phyloP scores from a whole-genome alignment of 345 rosid genomes.

The Euphorbia lathyris region DNA sequence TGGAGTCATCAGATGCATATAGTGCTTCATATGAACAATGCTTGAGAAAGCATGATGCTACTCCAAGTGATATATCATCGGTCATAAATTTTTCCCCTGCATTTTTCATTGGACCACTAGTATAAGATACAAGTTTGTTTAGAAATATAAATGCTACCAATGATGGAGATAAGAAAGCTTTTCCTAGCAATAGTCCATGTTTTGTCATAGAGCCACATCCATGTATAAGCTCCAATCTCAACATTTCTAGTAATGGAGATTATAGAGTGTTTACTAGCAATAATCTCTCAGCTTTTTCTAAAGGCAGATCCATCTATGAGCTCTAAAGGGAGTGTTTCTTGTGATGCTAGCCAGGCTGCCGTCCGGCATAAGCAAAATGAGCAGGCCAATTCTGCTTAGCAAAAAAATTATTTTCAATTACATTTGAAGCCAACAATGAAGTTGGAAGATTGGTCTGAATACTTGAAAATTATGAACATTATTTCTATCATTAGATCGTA shows the following conservation, averaged over 20 bases:
- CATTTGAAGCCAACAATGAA: no score
- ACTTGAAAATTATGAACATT: no score
- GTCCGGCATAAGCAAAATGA: conserved; percentile 31
- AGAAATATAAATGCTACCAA: conserved; percentile 12
- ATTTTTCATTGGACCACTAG: conserved; percentile 25
- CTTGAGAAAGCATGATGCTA: conserved; percentile 18
- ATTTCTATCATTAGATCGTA: no score
- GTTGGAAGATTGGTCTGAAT: no score
- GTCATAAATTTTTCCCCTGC: conserved; percentile 26
- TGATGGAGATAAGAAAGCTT: conserved; percentile 16
- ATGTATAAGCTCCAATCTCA: conserved; percentile 10
- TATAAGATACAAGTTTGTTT: conserved; percentile 10
- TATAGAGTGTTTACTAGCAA: conserved; percentile 16
- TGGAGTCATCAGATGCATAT: conserved; percentile 30
- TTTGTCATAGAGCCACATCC: conserved; percentile 33
- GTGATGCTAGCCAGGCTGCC: conserved; percentile 37
- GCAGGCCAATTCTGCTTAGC: conserved; percentile 16
- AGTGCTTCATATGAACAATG: conserved; percentile 24
- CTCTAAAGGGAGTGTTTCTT: conserved; percentile 28
- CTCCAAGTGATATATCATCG: conserved; percentile 16
- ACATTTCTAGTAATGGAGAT: conserved; percentile 7
- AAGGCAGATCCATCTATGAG: conserved; percentile 30
- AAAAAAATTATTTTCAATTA: no score
- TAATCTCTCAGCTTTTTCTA: conserved; percentile 19
- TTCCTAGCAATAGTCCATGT: conserved; percentile 15